Base-by-base conservation (phyloP, 352 stramenopile genomes). In the Thalassiosira mediterranea region DNA sequence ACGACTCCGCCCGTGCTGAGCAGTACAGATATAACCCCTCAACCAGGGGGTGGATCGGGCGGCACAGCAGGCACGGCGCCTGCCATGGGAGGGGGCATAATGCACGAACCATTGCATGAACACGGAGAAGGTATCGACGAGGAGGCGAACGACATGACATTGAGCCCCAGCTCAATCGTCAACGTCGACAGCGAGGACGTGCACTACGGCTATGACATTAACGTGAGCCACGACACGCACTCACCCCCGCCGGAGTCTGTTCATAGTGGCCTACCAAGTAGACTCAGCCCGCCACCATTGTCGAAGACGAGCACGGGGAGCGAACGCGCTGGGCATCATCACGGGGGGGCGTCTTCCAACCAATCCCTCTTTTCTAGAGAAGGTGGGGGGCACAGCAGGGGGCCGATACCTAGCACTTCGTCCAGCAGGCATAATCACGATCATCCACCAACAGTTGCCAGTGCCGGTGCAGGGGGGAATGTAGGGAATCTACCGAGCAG, bases 211-310 rank as follows among this genome's bases (percentile, higher is more conserved):
- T 40, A 34, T 28, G 38, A 58, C 25, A 34, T 3, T 29, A 40
- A 29, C 26, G 19, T 40, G 0, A 37, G 25, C 49, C 8, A 17
- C 19, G 19, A n/a, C n/a, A 34, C 56, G 1, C 31, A 71, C 28
- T 83, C 74, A 13, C 74, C 74, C 10, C 74, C 74, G 4, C 58
- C 74, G 0, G 74, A 78, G 40, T 83, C 74, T 2, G 40, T 83
- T 0, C 67, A 83, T 56, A 65, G 37, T 23, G 62, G 46, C 15
- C 42, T 42, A 25, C 19, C 78, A 21, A 74, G 61, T 15, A 61
- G 66, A 0, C 51, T 83, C 10, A 78, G 46, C 61, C 74, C 74
- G 17, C 74, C 74, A 11, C 74, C 74, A 0, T 13, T 83, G 7
- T 76, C 61, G 0, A 40, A 53, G 5, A 76, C 60, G 42, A 19